Base-by-base conservation (phyloP, 2,329 filamentous ascomycete genomes). In the Fusarium sp. region DNA sequence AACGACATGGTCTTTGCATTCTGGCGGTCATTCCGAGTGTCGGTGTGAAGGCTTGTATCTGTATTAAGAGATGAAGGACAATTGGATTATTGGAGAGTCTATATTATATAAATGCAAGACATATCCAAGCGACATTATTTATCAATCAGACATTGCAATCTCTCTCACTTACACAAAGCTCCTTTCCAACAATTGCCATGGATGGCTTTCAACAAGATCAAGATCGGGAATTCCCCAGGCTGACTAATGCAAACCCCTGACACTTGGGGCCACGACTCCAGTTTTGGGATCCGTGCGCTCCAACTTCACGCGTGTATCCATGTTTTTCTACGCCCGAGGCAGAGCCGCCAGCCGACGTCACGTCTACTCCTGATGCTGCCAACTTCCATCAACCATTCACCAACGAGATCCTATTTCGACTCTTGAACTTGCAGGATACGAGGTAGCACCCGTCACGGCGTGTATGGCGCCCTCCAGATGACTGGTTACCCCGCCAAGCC, bases 251-350 rank as follows among this genome's bases (percentile, higher is more conserved):
- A 58, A 53, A 34, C 49, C 49, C 49, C 49, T 53, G 49, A 34
- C 27, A 33, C 18, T 53, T 34, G 49, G 16, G 31, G 49, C 49
- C 49, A 23, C 49, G 49, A 53, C 49, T 53, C 49, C 49, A 36
- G 49, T 33, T 36, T 16, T 20, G 53, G 25, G 54, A 77, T 59
- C 77, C 77, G 77, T 77, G 77, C 77, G 64, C 68, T 69, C 64
- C 71, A 68, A 80, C 79, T 78, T 80, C 79, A 80, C 80, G 80
- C 80, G 80, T 79, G 76, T 58, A 25, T 50, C 70, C 74, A 77
- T 80, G 77, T 80, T 80, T 80, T 81, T 79, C 53, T 62, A 40
- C 58, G 65, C 62, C 62, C 64, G 59, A 64, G 55, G 55, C 56
- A 59, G 61, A 66, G 64, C 64, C 64, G 64, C 62, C 56, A 62